Base-by-base conservation (phyloP, 768 basidiomycete genomes). In the Tylopilus vinaceipallidus region DNA sequence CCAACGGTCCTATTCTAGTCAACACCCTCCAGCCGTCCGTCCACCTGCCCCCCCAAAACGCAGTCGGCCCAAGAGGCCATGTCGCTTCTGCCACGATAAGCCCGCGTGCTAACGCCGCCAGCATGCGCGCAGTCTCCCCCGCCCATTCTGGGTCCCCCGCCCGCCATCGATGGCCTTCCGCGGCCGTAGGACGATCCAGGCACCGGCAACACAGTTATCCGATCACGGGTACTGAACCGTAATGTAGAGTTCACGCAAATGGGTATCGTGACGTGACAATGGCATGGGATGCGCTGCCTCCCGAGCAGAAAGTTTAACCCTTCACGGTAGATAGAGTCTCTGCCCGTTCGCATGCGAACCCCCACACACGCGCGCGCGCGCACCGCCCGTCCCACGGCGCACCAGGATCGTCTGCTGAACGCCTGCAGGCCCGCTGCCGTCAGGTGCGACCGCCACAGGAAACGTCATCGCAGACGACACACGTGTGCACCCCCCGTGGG, bases 131-230 rank as follows among this genome's bases (percentile, higher is more conserved):
- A n/a, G n/a, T n/a, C n/a, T n/a, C n/a, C n/a, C n/a, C n/a, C n/a
- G n/a, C n/a, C n/a, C 37, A 34, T 19, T 19, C 50, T 51, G 44
- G 33, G 50, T 45, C 44, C 37, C 36, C 55, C 36, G 26, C 45
- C 16, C 16, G 5, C 32, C 34, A 29, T 54, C 47, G 32, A 41
- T 24, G 12, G 14, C 51, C 48, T 64, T 63, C 66, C 67, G 65
- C 67, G 67, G 65, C 50, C 40, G 32, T 57, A 67, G 57, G 65
- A 55, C 54, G 49, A 65, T 67, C 65, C 59, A 69, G 65, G 62
- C 26, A 63, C 56, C 55, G 52, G 54, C 27, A 49, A 33, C 53
- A 54, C 38, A 30, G 34, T 53, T 36, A 50, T 33, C 65, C 65
- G 59, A 55, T 58, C 56, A 42, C 48, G 45, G 45, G 43, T 9